phyloP scores from a whole-genome alignment of 1,284 basidiomycete genomes.

The Cutaneotrichosporon daszewskae region DNA sequence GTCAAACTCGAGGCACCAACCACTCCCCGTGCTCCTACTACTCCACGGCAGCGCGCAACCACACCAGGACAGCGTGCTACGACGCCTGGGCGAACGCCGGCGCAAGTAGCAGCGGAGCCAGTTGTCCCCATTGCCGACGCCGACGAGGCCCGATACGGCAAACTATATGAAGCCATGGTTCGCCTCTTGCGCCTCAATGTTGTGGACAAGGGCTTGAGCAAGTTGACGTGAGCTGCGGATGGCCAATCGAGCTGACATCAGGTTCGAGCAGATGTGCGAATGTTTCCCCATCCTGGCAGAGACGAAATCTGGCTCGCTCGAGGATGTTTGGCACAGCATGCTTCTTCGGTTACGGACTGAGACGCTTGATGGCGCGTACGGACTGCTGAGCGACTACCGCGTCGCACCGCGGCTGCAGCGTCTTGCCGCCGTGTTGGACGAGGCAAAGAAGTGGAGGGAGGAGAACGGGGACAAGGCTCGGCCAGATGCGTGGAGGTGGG shows the following conservation, averaged over 20 bases:
- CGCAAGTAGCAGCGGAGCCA: slow-evolving; percentile 17
- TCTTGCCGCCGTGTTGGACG: slow-evolving; percentile 33
- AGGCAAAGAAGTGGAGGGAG: slow-evolving; percentile 24
- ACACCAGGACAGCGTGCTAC: slow-evolving; percentile 1
- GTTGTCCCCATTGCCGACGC: slow-evolving; percentile 18
- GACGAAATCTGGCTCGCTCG: slow-evolving; percentile 24
- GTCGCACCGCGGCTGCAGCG: slow-evolving; percentile 25
- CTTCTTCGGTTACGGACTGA: slow-evolving; percentile 24
- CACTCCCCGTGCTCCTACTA: too few relatives aligned
- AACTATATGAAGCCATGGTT: slow-evolving; percentile 35
- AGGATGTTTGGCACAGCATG: slow-evolving; percentile 24
- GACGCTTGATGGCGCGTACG: slow-evolving; percentile 31
- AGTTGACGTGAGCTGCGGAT: slow-evolving; percentile 39
- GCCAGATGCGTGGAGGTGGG: slow-evolving; percentile 42
- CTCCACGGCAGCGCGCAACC: neutral
- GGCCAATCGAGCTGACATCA: slow-evolving; percentile 8
- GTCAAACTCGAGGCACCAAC: neutral
- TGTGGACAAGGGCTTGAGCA: slow-evolving; percentile 35
- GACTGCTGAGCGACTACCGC: slow-evolving; percentile 33
- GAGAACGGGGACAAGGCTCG: slow-evolving; percentile 12
- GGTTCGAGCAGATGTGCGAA: slow-evolving; percentile 29
- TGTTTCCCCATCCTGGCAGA: slow-evolving; percentile 35
- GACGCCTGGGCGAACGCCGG: slow-evolving; percentile 6
- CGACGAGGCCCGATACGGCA: slow-evolving; percentile 32
- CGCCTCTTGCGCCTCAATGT: slow-evolving; percentile 37